These are phyloP conservation scores for Pseudonitzschia multistriata DNA, from an alignment of 108 stramenopile species.

Conservation along the genomic window DNA sequence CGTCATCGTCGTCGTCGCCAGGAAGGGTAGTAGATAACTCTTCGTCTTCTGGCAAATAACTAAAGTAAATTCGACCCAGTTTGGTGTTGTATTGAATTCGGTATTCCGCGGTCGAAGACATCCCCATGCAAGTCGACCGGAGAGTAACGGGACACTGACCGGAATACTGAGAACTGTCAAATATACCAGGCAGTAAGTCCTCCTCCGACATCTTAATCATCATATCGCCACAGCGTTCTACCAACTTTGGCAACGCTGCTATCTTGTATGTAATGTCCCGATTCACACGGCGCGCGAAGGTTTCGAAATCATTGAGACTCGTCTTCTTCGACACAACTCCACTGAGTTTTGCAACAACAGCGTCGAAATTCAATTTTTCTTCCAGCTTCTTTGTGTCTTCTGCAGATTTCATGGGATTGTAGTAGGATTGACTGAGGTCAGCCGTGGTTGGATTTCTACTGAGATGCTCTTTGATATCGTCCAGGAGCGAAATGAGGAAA, in stretches of 20 bases:
- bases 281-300: constrained; percentile 47
- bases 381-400: constrained; percentile 11
- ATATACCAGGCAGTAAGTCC: constrained; percentile 47
- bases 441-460: constrained; percentile 19
- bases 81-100: constrained; percentile 65
- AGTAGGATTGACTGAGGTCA: constrained; percentile 33
- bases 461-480: constrained; percentile 40
- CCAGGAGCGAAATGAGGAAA: constrained; percentile 55
- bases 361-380: constrained; percentile 30
- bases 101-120: constrained; percentile 59
- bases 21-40: constrained; percentile 38
- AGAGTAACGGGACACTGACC: constrained; percentile 56
- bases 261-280: constrained; percentile 47
- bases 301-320: constrained; percentile 55
- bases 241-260: constrained; percentile 62
- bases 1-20: constrained; percentile 37
- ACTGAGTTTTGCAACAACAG: constrained; percentile 39
- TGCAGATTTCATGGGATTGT: constrained; percentile 34
- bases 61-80: constrained; percentile 60
- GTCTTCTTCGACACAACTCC: constrained; percentile 38
- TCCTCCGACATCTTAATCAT: constrained; percentile 55
- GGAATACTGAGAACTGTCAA: constrained; percentile 60
- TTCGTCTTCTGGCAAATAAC: constrained; percentile 57
- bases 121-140: constrained; percentile 48
- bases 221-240: constrained; percentile 60